Base-by-base conservation (phyloP, 331 rosid genomes). In the Prunus yedoensis region DNA sequence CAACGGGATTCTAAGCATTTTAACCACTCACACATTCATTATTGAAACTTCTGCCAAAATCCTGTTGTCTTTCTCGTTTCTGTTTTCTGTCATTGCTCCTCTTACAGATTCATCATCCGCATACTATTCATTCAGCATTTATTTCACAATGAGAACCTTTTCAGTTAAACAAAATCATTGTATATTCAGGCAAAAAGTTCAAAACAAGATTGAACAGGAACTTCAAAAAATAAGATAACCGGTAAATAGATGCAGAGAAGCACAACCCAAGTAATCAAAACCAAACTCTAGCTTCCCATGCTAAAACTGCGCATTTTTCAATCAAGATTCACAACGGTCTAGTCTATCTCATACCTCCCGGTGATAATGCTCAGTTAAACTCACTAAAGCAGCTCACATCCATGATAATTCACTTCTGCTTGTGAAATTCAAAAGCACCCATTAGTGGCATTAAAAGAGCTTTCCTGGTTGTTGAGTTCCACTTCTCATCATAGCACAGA, bases 401-500 rank as follows among this genome's bases (percentile, higher is more conserved):
- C 54, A 80, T 21, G 41, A 27, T 49, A 52, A 47, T 49, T 41
- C 45, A 78, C 77, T 58, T 41, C 69, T 66, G 62, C 72, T 76
- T 12, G 73, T 17, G 1, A 51, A 73, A 28, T 27, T 60, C 59
- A 46, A 74, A 79, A 49, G 4, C 15, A 73, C 30, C 46, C 56
- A 57, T 38, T 35, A 57, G 47, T 21, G 35, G 59, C 58, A 78
- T 79, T 77, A 91, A 30, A 85, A 54, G 72, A 80, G 85, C 35
- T 52, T 82, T 57, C 78, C 85, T 38, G 85, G 91, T 25, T 86
- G 92, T 58, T 83, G 89, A 82, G 83, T 75, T 80, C 97, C 98
- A 49, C 98, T 88, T 88, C 97, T 91, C 98, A 94, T 94, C 98
- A 94, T 94, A 73, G 91, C 68, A 80, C 96, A 94, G 79, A 94